These are phyloP conservation scores for Verticillium nubilum DNA, from an alignment of 2,329 filamentous ascomycete species.

Conservation along the genomic window DNA sequence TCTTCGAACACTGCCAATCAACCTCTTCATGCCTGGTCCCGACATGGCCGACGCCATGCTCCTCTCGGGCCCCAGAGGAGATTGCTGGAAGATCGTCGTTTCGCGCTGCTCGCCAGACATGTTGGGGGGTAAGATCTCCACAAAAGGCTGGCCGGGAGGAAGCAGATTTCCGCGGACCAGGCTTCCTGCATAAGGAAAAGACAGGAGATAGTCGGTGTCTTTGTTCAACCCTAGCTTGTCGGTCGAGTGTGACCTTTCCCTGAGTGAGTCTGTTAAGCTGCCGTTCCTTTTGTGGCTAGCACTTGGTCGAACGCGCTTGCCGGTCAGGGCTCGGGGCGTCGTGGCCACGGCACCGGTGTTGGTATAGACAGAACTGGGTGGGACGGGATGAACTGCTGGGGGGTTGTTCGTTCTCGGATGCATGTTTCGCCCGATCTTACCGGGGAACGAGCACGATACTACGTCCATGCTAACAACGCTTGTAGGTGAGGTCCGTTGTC, in stretches of 20 bases:
- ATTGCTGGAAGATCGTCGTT: constrained; percentile 45
- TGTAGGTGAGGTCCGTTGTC: constrained; percentile 42
- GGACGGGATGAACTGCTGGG: constrained; percentile 49
- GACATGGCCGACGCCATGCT: constrained; percentile 52
- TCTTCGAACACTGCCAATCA: constrained; percentile 80
- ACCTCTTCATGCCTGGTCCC: constrained; percentile 73
- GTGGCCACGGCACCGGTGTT: constrained; percentile 46
- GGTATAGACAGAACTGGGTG: constrained; percentile 40
- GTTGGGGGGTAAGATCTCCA: constrained; percentile 57
- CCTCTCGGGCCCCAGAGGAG: constrained; percentile 29
- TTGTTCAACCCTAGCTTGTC: constrained; percentile 43
- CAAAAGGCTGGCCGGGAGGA: constrained; percentile 75
- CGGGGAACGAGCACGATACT: constrained; percentile 59
- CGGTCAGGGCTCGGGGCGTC: constrained; percentile 51
- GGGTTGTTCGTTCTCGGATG: constrained; percentile 34
- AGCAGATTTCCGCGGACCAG: constrained; percentile 83
- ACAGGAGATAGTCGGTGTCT: constrained; percentile 52
- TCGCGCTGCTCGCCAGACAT: constrained; percentile 42
- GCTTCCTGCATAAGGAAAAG: constrained; percentile 69
- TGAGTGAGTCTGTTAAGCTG: constrained; percentile 79
- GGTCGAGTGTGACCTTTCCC: constrained; percentile 51
- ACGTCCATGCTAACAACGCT: constrained; percentile 57
- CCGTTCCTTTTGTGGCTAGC: constrained; percentile 67
- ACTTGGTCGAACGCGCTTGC: constrained; percentile 51
- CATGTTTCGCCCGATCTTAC: constrained; percentile 37